Base-by-base conservation (phyloP, 768 basidiomycete genomes). In the Tulasnella sp. region DNA sequence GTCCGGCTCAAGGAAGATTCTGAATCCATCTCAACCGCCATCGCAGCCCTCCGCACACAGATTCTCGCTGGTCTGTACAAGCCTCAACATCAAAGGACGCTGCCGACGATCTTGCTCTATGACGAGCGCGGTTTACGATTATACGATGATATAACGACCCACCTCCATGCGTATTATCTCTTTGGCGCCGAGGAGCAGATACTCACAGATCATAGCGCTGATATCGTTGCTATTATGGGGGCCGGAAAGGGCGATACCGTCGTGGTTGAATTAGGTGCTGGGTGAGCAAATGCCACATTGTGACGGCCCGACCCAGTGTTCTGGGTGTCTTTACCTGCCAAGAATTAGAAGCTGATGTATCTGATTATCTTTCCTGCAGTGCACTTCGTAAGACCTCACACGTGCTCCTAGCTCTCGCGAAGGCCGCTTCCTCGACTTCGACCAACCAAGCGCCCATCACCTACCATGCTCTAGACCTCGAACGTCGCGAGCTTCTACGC, bases 391-490 rank as follows among this genome's bases (percentile, higher is more conserved):
- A 96, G 74, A 93, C 92, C 0, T 89, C 88, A 5, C 82, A 85
- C 66, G 77, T 99, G 51, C 76, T 96, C 22, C 75, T 73, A 21
- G 85, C 86, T 1, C 73, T 93, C 17, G 80, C 90, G 17, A 73
- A 73, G 27, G 67, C 66, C 19, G 29, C 30, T 17, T 12, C 65
- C 3, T 68, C 67, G 12, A 5, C 41, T 30, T 7, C 31, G 2
- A 38, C 43, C 10, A 56, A 68, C 0, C 64, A 68, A 1, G 71
- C 81, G 2, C 80, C 83, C 1, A 80, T 86, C 66, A 86, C 81
- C 1, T 93, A 92, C 69, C 90, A 87, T 73, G 92, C 94, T 19
- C 85, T 99, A 53, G 96, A 98, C 68, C 81, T 98, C 29, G 92
- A 96, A 69, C 77, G 84, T 64, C 80, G 78, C 49, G 92, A 96